Evolutionary conservation across 148 eudicot genomes (phyloP).

Genomic region (Rhododendron kiyosumense): DNA sequence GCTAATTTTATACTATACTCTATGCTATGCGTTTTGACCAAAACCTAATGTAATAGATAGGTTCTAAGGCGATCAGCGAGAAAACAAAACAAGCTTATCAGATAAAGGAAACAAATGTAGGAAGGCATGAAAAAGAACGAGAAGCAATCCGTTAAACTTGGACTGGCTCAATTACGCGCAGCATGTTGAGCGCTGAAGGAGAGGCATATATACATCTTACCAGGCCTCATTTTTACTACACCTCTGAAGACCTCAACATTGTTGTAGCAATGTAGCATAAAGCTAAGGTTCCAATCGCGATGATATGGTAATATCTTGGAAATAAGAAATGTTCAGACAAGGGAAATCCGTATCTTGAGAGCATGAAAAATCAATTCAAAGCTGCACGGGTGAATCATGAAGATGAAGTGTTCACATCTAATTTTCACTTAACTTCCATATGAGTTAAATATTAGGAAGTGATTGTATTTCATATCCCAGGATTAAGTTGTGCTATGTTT

Average conservation of each 20-base stretch:
- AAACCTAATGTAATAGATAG: neutral
- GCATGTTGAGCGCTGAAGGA: neutral
- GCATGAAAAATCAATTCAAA: neutral
- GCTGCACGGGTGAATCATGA: neutral
- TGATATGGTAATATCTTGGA: conserved; percentile 37
- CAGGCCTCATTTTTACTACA: conserved; percentile 81
- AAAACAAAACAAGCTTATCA: too few species aligned
- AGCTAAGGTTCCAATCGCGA: conserved; percentile 85
- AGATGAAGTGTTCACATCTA: neutral
- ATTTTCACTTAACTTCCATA: neutral
- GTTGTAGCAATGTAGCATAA: conserved; percentile 56
- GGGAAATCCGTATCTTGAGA: neutral
- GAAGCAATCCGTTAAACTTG: neutral
- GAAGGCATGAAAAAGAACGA: neutral
- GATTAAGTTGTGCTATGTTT: neutral
- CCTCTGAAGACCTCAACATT: conserved; percentile 86
- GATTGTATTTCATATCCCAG: neutral
- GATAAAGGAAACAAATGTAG: too few species aligned
- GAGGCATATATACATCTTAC: neutral
- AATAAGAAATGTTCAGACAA: conserved; percentile 20
- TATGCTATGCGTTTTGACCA: neutral
- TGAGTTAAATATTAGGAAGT: neutral
- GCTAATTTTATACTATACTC: neutral
- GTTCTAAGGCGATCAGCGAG: too few species aligned
- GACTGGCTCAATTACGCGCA: neutral